Evolutionary conservation across 495 filamentous ascomycete species (phyloP), one percentile per base, ranked within the genome.

Genomic region (Penicillium odoratum): DNA sequence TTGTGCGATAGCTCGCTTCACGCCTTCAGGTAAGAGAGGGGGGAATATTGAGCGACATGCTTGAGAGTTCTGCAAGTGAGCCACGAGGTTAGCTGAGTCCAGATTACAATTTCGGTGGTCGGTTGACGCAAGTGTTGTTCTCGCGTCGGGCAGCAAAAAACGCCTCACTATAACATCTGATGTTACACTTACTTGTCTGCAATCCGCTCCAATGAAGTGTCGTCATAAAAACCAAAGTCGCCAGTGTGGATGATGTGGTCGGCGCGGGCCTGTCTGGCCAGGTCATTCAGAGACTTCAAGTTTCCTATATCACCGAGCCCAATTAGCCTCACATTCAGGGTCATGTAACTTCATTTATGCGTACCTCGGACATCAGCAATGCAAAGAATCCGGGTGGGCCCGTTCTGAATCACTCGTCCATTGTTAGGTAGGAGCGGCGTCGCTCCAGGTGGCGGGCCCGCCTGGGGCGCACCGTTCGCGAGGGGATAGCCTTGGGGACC

Each of bases 151-250:
- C 57, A 60, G 36, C 58, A 48, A 56, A 48, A 25, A 7, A 45
- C 16, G 11, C 3, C 5, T 15, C 45, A 18, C 5, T 30, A 29
- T 5, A 47, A 21, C 16, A 7, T 31, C 15, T 34, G 28, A 15
- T 18, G 40, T 58, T 13, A 34, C 44, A 81, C 91, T 81, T 73
- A 98, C 94, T 99, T 99, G 71, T 99, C 95, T 8, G 94, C 94
- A 79, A 99, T 98, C 55, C 95, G 89, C 65, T 99, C 93, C 33
- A 99, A 78, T 9, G 95, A 99, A 42, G 85, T 88, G 51, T 95
- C 91, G 69, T 99, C 95, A 75, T 99, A 99, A 77, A 99, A 99
- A 53, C 95, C 95, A 69, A 99, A 99, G 69, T 99, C 95, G 69
- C 95, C 95, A 34, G 95, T 98, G 74, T 99, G 94, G 60, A 99